phyloP scores from a whole-genome alignment of 805 yeast genomes.

The Myxozyma vanderwaltii region DNA sequence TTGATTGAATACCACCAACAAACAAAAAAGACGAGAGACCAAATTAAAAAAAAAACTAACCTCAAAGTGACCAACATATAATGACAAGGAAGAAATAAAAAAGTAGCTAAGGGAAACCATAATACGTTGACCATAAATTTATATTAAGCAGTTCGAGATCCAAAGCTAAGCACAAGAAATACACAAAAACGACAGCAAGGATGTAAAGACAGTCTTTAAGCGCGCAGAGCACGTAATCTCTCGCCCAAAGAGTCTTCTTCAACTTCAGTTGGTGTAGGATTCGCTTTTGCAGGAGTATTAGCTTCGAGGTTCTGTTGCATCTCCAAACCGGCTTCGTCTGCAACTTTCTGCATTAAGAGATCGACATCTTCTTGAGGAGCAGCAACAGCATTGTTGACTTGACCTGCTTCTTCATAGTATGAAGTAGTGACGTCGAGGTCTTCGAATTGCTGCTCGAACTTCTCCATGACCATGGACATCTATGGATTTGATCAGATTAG shows the following conservation, averaged over 20 bases:
- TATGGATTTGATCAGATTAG: constrained; percentile 1
- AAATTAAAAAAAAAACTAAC: too few relatives aligned
- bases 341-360: constrained; percentile 82
- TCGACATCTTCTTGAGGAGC: constrained; percentile 97
- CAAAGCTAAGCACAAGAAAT: background rate
- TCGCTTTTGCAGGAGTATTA: constrained; percentile 52
- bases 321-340: constrained; percentile 96
- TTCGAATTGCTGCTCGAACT: constrained; percentile 93
- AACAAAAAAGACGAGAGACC: too few relatives aligned
- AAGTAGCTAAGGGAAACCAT: too few relatives aligned
- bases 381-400: constrained; percentile 79
- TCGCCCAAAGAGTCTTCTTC: constrained; percentile 90
- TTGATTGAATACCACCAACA: too few relatives aligned
- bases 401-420: constrained; percentile 88
- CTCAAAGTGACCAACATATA: too few relatives aligned
- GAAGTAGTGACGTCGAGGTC: constrained; percentile 92
- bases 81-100: too few relatives aligned
- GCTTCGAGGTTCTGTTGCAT: constrained; percentile 74
- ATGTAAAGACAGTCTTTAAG: too few relatives aligned
- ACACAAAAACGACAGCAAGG: background rate
- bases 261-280: constrained; percentile 49
- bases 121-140: too few relatives aligned
- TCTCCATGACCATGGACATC: constrained; percentile 94
- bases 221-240: constrained; percentile 80
- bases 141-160: background rate